These are phyloP conservation scores for Globisporangium megalacanthum DNA, from an alignment of 352 stramenopile genomes.

Conservation along the genomic window DNA sequence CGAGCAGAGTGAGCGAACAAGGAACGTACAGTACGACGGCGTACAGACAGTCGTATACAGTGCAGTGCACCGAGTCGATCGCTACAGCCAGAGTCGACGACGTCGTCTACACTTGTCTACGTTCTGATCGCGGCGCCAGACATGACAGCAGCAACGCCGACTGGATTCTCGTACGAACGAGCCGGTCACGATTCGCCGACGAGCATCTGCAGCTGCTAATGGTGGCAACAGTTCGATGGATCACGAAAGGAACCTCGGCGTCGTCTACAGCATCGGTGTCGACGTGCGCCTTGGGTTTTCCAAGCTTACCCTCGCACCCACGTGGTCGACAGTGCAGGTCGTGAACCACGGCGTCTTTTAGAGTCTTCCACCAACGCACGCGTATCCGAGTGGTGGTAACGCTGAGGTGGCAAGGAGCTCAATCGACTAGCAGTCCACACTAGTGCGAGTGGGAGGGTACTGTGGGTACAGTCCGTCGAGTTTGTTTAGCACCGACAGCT, in stretches of 20 bases:
- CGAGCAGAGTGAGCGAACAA: neutral
- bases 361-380: slow-evolving; percentile 4
- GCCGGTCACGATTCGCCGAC: slow-evolving; percentile 8
- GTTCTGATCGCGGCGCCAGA: slow-evolving; percentile 5
- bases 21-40: neutral
- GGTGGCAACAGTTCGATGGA: neutral
- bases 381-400: neutral
- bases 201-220: neutral
- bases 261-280: slow-evolving; percentile 6
- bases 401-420: too few relatives aligned
- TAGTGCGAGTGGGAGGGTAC: neutral
- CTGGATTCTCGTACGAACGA: slow-evolving; percentile 10
- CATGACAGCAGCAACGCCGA: slow-evolving; percentile 12
- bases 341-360: neutral
- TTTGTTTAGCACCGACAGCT: too few relatives aligned
- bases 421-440: neutral
- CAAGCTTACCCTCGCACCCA: neutral
- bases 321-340: slow-evolving; percentile 6
- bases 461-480: too few relatives aligned
- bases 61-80: neutral
- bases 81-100: neutral
- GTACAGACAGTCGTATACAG: neutral
- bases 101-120: slow-evolving; percentile 9
- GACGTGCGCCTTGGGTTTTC: slow-evolving; percentile 9
- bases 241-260: slow-evolving; percentile 3